Evolutionary conservation across 148 eudicot species (phyloP), one percentile per base, ranked within the genome.

Genomic region (Beta vulgaris): DNA sequence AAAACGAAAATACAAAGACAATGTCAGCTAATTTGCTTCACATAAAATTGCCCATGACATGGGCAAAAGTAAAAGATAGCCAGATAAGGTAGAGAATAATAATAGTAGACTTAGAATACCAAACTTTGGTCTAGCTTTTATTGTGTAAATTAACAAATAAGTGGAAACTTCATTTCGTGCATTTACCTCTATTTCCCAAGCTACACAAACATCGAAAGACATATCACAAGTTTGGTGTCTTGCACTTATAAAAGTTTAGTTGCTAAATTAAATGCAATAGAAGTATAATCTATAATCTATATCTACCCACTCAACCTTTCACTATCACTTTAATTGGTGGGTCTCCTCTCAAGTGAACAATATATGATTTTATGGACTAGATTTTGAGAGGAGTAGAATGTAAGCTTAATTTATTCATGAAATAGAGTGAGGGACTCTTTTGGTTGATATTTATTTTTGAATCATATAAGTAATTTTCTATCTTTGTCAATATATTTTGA

Each of bases 21-120:
- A 44, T 61, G 69, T 73, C 58, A 49, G 77, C 28, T 31, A 62
- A 73, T n/a, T n/a, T 73, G 69, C 57, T 48, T 73, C 58, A 46
- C 68, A 34, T 16, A 62, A 46, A 73, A 29, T 62, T 11, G 68
- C 18, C 21, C 0, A 73, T 73, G 37, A 31, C 28, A 44, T 62
- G 25, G 42, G 37, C 14, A 61, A 61, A 61, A 2, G 18, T 39
- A 60, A 21, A n/a, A 31, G 8, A 35, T 46, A 46, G 58, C 40
- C 26, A 61, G 44, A 73, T 7, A 61, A 53, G 57, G 59, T 15
- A 29, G 69, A 62, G 58, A 44, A 62, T 62, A 9, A 62, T 18
- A 60, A 28, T 36, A 73, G 29, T 12, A 26, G 71, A 51, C 3
- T 46, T 23, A 46, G 58, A 16, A 46, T 44, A n/a, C 77, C 77